Percentiles rank a stretch among this genome's conserved stretches.
Conservation (phyloP, 345 rosid species). For the Citropsis articulata region DNA sequence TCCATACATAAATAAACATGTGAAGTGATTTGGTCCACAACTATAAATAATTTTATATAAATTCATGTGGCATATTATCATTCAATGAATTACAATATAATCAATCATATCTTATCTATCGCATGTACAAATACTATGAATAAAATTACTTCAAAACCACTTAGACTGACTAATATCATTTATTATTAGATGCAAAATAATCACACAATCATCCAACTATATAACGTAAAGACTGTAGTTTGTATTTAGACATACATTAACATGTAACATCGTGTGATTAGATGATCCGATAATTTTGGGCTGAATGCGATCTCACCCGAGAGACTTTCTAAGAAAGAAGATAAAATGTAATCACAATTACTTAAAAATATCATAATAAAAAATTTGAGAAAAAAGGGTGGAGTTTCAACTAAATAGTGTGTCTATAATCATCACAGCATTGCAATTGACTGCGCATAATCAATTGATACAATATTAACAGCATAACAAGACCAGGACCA, state of each 20-base stretch:
- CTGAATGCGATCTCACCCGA: background rate
- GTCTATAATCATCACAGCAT: background rate
- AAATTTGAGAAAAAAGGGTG: background rate
- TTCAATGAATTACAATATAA: too few species aligned
- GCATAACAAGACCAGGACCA: background rate
- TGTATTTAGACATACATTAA: background rate
- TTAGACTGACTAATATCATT: too few species aligned
- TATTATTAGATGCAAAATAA: too few species aligned
- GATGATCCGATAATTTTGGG: background rate
- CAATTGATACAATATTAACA: background rate
- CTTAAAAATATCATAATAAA: background rate
- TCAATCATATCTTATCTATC: too few species aligned
- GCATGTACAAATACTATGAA: too few species aligned
- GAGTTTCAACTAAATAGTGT: background rate
- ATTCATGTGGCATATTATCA: too few species aligned
- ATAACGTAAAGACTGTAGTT: background rate
- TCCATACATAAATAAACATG: too few species aligned
- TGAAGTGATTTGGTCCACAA: too few species aligned
- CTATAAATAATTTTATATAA: too few species aligned
- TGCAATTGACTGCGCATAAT: background rate
- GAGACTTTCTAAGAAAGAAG: too few species aligned
- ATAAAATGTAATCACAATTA: background rate
- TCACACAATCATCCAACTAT: too few species aligned
- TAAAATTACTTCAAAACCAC: too few species aligned
- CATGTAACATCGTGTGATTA: background rate